Conservation (phyloP, 441 rosid genomes). For the Gossypium schwendimanii region DNA sequence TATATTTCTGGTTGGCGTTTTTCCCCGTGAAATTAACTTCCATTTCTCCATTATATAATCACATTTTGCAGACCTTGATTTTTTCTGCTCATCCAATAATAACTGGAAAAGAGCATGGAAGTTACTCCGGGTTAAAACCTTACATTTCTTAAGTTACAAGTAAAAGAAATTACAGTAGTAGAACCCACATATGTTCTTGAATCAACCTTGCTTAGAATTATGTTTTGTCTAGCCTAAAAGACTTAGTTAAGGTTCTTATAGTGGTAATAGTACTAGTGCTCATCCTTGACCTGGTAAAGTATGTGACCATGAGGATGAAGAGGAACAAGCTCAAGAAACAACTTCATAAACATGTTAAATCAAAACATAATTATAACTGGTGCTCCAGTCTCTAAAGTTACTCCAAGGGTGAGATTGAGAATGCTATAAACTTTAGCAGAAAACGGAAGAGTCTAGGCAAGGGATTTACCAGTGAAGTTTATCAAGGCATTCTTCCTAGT, state of each 20-base stretch:
- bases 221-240: too few relatives aligned
- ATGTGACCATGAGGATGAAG: constrained; percentile 16
- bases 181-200: not conserved
- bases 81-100: not conserved
- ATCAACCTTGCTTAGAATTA: constrained; percentile 7
- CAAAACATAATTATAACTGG: constrained; percentile 15
- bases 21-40: not conserved
- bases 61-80: not conserved
- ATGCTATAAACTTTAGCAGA: constrained; percentile 30
- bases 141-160: not conserved
- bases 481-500: constrained; percentile 54
- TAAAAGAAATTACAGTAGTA: not conserved
- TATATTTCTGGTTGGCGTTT: not conserved
- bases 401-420: constrained; percentile 52
- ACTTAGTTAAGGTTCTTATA: not conserved
- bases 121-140: not conserved
- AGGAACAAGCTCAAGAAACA: constrained; percentile 2
- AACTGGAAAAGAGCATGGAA: constrained; percentile 13
- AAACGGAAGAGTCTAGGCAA: constrained; percentile 35
- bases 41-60: not conserved
- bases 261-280: constrained; percentile 20
- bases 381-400: constrained; percentile 52
- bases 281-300: constrained; percentile 26
- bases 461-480: constrained; percentile 56
- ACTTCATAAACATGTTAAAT: constrained; percentile 6